Percentiles rank a stretch among this genome's conserved stretches.
These are phyloP conservation scores for Candida verbasci DNA, from an alignment of 805 yeast species.

Conservation along the genomic window DNA sequence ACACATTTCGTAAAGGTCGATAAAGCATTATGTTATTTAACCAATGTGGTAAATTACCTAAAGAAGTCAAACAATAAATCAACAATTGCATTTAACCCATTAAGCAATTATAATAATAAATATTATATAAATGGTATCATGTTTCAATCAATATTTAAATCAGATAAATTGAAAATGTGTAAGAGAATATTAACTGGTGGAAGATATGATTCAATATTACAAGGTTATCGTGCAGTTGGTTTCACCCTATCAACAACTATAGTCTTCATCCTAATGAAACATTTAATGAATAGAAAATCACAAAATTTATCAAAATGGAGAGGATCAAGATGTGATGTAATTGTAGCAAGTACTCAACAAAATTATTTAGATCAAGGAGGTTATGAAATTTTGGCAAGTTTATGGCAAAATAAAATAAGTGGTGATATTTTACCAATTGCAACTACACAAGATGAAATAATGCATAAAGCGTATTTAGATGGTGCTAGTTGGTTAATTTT, in stretches of 20 bases:
- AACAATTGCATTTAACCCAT: constrained; percentile 65
- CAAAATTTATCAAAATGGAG: constrained; percentile 14
- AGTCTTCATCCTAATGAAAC: constrained; percentile 33
- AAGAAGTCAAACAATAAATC: constrained; percentile 56
- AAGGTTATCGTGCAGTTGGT: constrained; percentile 72
- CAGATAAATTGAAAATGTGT: constrained; percentile 44
- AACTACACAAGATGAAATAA: constrained; percentile 54
- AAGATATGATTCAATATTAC: constrained; percentile 73
- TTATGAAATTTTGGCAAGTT: constrained; percentile 51
- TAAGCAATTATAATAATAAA: constrained; percentile 75
- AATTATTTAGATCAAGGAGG: constrained; percentile 56
- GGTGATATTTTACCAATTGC: constrained; percentile 52
- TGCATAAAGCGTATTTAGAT: constrained; percentile 57
- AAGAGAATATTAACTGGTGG: constrained; percentile 84
- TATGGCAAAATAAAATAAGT: constrained; percentile 78
- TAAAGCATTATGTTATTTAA: constrained; percentile 57
- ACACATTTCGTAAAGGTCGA: constrained; percentile 60
- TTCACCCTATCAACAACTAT: constrained; percentile 64
- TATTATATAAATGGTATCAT: constrained; percentile 79
- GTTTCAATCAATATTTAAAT: constrained; percentile 81
- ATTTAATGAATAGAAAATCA: constrained; percentile 15
- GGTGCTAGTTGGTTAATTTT: constrained; percentile 76
- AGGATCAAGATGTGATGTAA: constrained; percentile 67
- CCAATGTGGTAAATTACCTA: constrained; percentile 51
- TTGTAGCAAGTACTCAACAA: constrained; percentile 66